A percentile compares a stretch with the other conserved stretches of the same genome.
These are phyloP conservation scores for Viola pubescens DNA, from an alignment of 441 rosid species.

Conservation along the genomic window DNA sequence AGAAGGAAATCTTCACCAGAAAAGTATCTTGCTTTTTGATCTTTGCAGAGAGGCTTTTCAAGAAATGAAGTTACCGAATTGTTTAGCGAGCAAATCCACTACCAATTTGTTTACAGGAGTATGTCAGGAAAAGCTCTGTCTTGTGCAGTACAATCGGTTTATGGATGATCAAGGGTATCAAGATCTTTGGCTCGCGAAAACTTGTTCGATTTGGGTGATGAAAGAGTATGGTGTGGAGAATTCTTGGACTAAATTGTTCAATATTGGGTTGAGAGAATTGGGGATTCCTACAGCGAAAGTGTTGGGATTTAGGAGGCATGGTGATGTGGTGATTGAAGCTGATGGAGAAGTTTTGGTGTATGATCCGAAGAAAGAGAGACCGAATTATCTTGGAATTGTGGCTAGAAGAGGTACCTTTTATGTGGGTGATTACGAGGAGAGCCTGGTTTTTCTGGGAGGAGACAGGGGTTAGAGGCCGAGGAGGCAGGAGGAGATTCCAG, in stretches of 20 bases:
- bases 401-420: slow-evolving; percentile 9
- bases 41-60: slow-evolving; percentile 13
- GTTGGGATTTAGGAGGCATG: slow-evolving; percentile 13
- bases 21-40: slow-evolving; percentile 10
- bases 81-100: slow-evolving; percentile 6
- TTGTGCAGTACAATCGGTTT: slow-evolving; percentile 13
- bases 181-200: slow-evolving; percentile 1
- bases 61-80: slow-evolving; percentile 17
- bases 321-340: slow-evolving; percentile 9
- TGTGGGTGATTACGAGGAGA: slow-evolving; percentile 16
- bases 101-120: slow-evolving; percentile 5
- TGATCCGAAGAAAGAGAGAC: neutral
- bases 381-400: neutral
- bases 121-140: slow-evolving; percentile 3
- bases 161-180: neutral
- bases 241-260: slow-evolving; percentile 20
- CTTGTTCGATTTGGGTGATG: slow-evolving; percentile 25
- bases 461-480: neutral
- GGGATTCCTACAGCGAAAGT: slow-evolving; percentile 9
- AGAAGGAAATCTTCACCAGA: neutral
- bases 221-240: slow-evolving; percentile 13
- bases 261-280: slow-evolving; percentile 6
- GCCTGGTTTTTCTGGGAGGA: slow-evolving; percentile 12
- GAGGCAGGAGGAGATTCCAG: no score
- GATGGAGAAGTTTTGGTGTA: slow-evolving; percentile 8